Base-by-base conservation (phyloP, 192 early-diverging fungal genomes). In the Podila epicladia region DNA sequence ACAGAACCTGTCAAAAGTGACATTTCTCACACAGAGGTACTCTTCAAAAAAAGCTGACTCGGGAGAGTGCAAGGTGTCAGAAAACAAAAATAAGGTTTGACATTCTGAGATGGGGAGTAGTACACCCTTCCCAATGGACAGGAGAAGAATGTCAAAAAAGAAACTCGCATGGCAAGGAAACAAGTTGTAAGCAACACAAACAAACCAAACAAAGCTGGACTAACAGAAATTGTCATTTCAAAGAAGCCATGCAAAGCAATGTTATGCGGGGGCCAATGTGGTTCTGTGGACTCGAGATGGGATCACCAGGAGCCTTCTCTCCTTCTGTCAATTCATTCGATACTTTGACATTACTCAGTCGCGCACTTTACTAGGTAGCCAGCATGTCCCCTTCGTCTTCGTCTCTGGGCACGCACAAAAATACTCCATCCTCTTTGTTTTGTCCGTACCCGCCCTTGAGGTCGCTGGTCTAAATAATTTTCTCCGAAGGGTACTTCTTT, bases 71-170 rank as follows among this genome's bases (percentile, higher is more conserved):
- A 4, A 26, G 24, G 24, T 24, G 24, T 24, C 24, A 55, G 24
- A 55, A 24, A 55, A 24, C n/a, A 24, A 24, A 55, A 55, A 55
- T 55, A 55, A 55, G n/a, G 22, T 55, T 55, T 55, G 53, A 55
- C 53, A 55, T 55, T 55, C 9, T 55, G 53, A 26, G 41, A 45
- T 15, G 0, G 41, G 41, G 41, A 1, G 7, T 3, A 1, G 29
- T 29, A 29, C 29, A 29, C 29, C 29, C 29, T 29, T 45, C 41
- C 41, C 41, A 15, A 3, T 3, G 12, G 13, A 15, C 3, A 24
- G 6, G n/a, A 55, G 26, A 55, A 55, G 53, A 24, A 55, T 55
- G 53, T 55, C 53, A 55, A 55, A 55, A 53, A 55, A 11, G 8
- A 55, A 55, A 26, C 33, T 55, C 24, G 20, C 53, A n/a, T 55